Conservation (phyloP, 108 stramenopile genomes). For the Chaetoceros muelleri region DNA sequence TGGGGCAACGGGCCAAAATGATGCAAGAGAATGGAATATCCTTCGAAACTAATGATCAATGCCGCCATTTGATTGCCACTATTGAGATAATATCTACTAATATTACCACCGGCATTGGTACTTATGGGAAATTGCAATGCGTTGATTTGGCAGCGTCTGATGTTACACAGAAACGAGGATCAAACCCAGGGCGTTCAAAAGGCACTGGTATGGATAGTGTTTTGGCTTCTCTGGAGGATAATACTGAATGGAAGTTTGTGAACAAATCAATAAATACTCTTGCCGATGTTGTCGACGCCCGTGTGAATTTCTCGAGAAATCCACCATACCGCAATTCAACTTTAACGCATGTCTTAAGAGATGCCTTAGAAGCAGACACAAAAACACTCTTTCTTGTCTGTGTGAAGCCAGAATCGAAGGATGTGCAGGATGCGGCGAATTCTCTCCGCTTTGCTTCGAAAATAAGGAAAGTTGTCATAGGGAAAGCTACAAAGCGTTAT, state of each 20-base stretch:
- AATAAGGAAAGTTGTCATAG: constrained; percentile 45
- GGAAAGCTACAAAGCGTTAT: constrained; percentile 69
- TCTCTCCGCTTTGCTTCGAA: constrained; percentile 42
- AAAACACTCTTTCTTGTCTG: constrained; percentile 69
- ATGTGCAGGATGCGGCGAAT: constrained; percentile 42
- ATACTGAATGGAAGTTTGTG: constrained; percentile 45
- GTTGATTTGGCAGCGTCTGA: constrained; percentile 73
- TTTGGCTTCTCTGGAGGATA: constrained; percentile 16
- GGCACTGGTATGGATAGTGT: constrained; percentile 4
- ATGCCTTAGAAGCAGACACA: constrained; percentile 71
- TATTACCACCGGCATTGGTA: constrained; percentile 55
- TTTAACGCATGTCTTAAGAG: constrained; percentile 70
- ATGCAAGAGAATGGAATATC: constrained; percentile 39
- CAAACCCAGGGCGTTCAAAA: constrained; percentile 3
- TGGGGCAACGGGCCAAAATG: constrained; percentile 26
- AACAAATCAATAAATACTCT: constrained; percentile 65
- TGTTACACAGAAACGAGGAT: constrained; percentile 16
- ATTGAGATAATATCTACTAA: constrained; percentile 60
- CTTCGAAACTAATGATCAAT: constrained; percentile 19
- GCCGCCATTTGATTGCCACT: constrained; percentile 57
- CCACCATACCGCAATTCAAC: constrained; percentile 82
- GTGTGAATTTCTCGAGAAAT: constrained; percentile 56
- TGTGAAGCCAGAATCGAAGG: constrained; percentile 49
- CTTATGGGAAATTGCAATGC: constrained; percentile 67
- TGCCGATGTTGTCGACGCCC: constrained; percentile 52